Conservation (phyloP, 768 basidiomycete genomes). For the Austroboletus festivus region DNA sequence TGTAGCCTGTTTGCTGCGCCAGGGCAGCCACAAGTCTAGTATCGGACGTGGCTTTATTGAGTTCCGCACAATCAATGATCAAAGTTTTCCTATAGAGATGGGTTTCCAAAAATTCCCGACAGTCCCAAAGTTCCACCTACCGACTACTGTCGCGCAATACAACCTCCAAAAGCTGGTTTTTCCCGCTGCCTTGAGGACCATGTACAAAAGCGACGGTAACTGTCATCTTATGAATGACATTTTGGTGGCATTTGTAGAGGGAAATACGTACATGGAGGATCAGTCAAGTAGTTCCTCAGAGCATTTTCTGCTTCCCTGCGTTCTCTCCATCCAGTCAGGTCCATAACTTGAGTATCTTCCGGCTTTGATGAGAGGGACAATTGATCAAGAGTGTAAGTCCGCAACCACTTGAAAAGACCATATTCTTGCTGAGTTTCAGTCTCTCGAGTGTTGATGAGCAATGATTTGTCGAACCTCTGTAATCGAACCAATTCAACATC, state of each 20-base stretch:
- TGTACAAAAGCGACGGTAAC: slow-evolving; percentile 77
- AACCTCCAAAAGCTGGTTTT: slow-evolving; percentile 54
- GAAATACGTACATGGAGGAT: slow-evolving; percentile 60
- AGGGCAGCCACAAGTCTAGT: slow-evolving; percentile 61
- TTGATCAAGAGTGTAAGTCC: slow-evolving; percentile 55
- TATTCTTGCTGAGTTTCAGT: slow-evolving; percentile 48
- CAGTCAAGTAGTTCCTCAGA: slow-evolving; percentile 68
- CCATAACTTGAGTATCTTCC: slow-evolving; percentile 13
- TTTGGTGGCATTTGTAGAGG: neutral
- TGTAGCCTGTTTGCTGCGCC: slow-evolving; percentile 83
- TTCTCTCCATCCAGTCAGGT: slow-evolving; percentile 75
- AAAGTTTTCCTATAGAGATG: slow-evolving; percentile 52
- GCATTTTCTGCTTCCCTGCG: slow-evolving; percentile 70
- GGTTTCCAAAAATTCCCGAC: neutral
- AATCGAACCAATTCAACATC: slow-evolving; percentile 82
- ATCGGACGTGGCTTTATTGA: slow-evolving; percentile 71
- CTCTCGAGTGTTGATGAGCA: neutral
- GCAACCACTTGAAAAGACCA: slow-evolving; percentile 74
- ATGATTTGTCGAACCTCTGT: slow-evolving; percentile 46
- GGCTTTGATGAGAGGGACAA: slow-evolving; percentile 30
- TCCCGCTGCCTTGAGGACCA: slow-evolving; percentile 83
- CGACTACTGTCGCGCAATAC: slow-evolving; percentile 53
- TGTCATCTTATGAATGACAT: slow-evolving; percentile 26
- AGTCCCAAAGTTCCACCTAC: slow-evolving; percentile 30
- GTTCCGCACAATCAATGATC: slow-evolving; percentile 78